phyloP scores from a whole-genome alignment of 225 moss, liverwort and hornwort genomes.

The Climacium dendroides region DNA sequence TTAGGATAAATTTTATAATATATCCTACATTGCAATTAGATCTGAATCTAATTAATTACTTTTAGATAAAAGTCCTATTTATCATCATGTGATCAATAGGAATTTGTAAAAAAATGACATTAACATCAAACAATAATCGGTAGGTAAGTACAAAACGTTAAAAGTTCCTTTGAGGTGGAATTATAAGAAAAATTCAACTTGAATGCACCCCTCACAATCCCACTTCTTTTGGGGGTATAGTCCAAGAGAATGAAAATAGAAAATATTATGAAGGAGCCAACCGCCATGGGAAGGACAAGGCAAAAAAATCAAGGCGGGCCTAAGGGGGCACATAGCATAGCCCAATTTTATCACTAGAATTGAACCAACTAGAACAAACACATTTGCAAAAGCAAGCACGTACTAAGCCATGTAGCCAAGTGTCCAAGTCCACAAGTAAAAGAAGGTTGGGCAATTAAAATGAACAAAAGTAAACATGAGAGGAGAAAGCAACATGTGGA shows the following conservation, averaged over 20 bases:
- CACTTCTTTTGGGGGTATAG: rapidly evolving
- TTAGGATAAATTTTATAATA: background rate
- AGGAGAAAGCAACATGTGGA: rapidly evolving
- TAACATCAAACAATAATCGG: background rate
- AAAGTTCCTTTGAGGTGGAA: background rate
- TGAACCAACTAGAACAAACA: rapidly evolving
- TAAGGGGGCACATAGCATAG: background rate
- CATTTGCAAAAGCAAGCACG: rapidly evolving
- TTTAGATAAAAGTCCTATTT: background rate
- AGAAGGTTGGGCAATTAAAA: background rate
- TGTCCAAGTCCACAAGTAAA: rapidly evolving
- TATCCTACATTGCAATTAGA: background rate
- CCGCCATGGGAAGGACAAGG: rapidly evolving
- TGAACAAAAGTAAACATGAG: background rate
- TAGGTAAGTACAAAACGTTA: background rate
- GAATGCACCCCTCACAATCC: rapidly evolving
- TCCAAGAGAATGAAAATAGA: background rate
- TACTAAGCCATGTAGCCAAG: background rate
- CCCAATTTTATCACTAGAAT: background rate
- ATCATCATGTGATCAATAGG: background rate
- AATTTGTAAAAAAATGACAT: too few species aligned
- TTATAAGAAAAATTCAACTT: background rate
- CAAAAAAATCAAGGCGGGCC: too few species aligned
- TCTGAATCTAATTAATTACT: background rate
- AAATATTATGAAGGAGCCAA: rapidly evolving